Evolutionary conservation across 192 early-diverging fungal species (phyloP), one percentile per base, ranked within the genome.

Genomic region (Backusella westeae): DNA sequence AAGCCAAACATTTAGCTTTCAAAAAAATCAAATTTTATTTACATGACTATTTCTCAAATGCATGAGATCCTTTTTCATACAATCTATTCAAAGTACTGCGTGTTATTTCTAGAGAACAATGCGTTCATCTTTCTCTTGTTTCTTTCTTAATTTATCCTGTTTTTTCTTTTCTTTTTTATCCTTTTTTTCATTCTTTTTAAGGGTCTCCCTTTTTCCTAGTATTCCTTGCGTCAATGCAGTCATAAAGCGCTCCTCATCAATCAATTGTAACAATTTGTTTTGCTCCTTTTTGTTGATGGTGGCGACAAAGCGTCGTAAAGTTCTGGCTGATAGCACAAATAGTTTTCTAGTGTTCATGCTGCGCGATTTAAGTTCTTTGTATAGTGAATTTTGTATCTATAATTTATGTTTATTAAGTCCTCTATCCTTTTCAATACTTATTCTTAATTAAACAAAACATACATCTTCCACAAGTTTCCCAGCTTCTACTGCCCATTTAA

Each of bases 311-410:
- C 74, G 67, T 34, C 79, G 73, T 15, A 83, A 67, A 49, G 42
- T 80, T 72, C 63, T 77, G 1, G 78, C 82, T 36, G 82, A 83
- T 29, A 83, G 10, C 23, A 77, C 74, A 65, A 83, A 83, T 38
- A 83, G 44, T 12, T 72, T 70, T 29, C 39, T 17, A 12, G 75
- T 73, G 34, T 69, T 75, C 6, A 83, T 68, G n/a, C 72, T 73
- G 44, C 74, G 36, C 79, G 72, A 12, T 78, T 49, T 63, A 78
- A 70, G 26, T 36, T 56, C 34, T 73, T 72, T 14, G 69, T 76
- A 17, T 52, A 68, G 23, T 79, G 65, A 44, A 41, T 74, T 41
- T 71, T 68, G 56, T 71, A 44, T 35, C 34, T 36, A 67, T 67
- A 6, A 35, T 67, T 17, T 8, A n/a, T 8, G 6, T 12, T 26